Conservation (phyloP, 2,329 filamentous ascomycete genomes). For the Dothideomycetes sp. region DNA sequence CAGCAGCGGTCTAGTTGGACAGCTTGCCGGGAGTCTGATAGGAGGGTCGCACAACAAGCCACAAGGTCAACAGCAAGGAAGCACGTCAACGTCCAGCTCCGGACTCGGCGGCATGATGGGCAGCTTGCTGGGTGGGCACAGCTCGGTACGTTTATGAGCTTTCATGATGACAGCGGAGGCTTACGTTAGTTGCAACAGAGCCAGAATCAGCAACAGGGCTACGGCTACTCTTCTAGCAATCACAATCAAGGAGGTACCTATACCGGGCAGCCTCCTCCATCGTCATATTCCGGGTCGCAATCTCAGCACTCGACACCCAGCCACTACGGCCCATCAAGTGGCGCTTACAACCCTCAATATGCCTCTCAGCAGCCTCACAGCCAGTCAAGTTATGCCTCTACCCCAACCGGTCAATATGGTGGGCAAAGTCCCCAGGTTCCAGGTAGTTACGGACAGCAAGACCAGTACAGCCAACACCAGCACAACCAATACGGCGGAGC, state of each 20-base stretch:
- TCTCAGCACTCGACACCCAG: conserved; percentile 12
- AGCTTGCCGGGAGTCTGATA: conserved; percentile 15
- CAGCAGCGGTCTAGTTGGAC: conserved; percentile 1
- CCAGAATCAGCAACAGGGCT: conserved; percentile 13
- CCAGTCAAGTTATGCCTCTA: conserved; percentile 13
- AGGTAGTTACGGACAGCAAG: conserved; percentile 1
- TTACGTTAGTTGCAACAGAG: conserved; percentile 1
- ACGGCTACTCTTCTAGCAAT: conserved; percentile 25
- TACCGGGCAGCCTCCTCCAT: conserved; percentile 23
- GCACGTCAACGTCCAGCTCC: conserved; percentile 2
- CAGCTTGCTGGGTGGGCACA: conserved; percentile 12
- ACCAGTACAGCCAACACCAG: conserved; percentile 12
- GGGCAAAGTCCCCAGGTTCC: conserved; percentile 12
- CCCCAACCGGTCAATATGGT: conserved; percentile 14
- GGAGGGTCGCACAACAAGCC: conserved; percentile 19
- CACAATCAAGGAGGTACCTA: conserved; percentile 19
- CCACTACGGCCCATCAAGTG: conserved; percentile 12
- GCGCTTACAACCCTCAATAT: conserved; percentile 14
- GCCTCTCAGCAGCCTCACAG: conserved; percentile 10
- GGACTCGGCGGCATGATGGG: conserved; percentile 12
- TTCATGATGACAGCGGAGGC: no score
- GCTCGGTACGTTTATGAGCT: conserved; percentile 11
- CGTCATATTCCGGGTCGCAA: conserved; percentile 21
- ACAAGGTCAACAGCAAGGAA: conserved; percentile 12
- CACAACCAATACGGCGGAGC: conserved; percentile 9